Base-by-base conservation (phyloP, 2,329 filamentous ascomycete species). In the Intubia oerlemansii region DNA sequence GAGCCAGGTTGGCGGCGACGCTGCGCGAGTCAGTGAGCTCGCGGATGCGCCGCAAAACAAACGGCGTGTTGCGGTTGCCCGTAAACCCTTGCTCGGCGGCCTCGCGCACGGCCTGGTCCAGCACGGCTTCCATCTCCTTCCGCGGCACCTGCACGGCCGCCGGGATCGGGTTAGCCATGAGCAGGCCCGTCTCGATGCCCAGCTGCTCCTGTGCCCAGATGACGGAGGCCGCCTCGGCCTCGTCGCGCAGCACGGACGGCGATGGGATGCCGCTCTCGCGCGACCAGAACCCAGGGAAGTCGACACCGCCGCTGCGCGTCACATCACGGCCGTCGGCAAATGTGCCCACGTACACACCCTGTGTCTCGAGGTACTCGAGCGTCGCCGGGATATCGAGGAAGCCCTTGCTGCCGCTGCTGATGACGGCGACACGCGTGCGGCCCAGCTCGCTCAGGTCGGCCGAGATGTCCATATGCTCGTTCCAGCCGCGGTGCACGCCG, bases 391-490 rank as follows among this genome's bases (percentile, higher is more conserved):
- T 82, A 45, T 98, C 88, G 21, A 98, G 59, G 49, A 98, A 95
- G 36, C 85, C 88, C 54, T 98, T 98, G 54, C 81, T 90, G 10
- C 88, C 88, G 38, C 78, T 81, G 48, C 75, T 78, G 29, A 98
- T 59, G 3, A 98, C 84, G 16, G 84, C 75, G 29, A 98, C 74
- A 9, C 79, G 69, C 7, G 84, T 93, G 33, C 82, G 66, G 11
- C 88, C 84, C 28, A 98, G 66, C 57, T 95, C 88, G 4, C 80
- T 93, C 35, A 98, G 60, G 51, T 98, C 88, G 23, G 88, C 85
- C 35, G 85, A 95, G 36, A 98, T 68, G 46, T 98, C 88, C 71
- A 95, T 75, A 7, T 76, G 78, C 39, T 63, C 63, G 47, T 93
- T 75, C 27, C 72, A 88, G 30, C 80, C 84, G 25, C 84, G 71